Evolutionary conservation across 441 rosid species (phyloP).

Genomic region (Metrosideros polymorpha): DNA sequence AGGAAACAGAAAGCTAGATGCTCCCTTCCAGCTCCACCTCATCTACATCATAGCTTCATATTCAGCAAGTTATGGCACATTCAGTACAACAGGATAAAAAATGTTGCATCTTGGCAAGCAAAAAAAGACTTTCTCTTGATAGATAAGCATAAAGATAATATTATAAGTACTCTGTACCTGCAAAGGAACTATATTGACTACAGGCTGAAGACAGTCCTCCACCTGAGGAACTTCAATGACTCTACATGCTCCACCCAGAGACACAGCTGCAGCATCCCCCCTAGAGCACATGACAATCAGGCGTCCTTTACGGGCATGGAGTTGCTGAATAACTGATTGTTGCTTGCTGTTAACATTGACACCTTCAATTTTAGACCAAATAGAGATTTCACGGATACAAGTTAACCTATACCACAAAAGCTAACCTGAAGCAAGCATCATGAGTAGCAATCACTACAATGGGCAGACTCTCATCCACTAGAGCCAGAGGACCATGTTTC

Average conservation of each 20-base stretch:
- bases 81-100: background rate
- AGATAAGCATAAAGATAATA: background rate
- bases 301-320: slow-evolving; percentile 85
- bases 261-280: slow-evolving; percentile 69
- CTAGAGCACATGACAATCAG: slow-evolving; percentile 68
- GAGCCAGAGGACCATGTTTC: slow-evolving; percentile 96
- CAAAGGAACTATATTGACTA: slow-evolving; percentile 71
- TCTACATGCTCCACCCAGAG: slow-evolving; percentile 57
- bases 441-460: slow-evolving; percentile 83
- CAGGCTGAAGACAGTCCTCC: slow-evolving; percentile 97
- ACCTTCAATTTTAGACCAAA: background rate
- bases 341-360: slow-evolving; percentile 55
- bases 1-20: background rate
- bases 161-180: slow-evolving; percentile 35
- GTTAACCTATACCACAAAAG: background rate
- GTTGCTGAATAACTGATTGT: slow-evolving; percentile 95
- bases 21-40: background rate
- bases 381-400: background rate
- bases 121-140: background rate
- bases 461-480: slow-evolving; percentile 88
- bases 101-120: background rate
- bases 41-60: background rate
- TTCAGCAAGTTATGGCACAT: background rate
- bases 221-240: slow-evolving; percentile 85
- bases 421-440: slow-evolving; percentile 76